A percentile compares a stretch with the other conserved stretches of the same genome.
Evolutionary conservation across 495 filamentous ascomycete genomes (phyloP).

Genomic region (Hypoxylon fragiforme): DNA sequence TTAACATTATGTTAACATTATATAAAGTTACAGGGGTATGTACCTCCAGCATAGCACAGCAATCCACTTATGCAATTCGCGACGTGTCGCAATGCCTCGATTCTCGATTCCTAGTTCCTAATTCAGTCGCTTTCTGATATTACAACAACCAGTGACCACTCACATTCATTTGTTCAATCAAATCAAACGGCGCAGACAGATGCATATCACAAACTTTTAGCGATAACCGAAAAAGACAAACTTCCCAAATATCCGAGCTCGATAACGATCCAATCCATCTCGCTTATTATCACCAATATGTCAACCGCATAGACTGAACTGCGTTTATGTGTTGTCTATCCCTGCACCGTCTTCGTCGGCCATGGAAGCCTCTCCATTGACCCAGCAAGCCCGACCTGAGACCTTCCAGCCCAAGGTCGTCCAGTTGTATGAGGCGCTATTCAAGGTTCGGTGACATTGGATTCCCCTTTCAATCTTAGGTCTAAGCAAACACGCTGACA

Average conservation of each 20-base stretch:
- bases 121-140: too few relatives aligned
- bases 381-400: slow-evolving; percentile 88
- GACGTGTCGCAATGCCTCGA: slow-evolving; percentile 14
- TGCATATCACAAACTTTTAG: too few relatives aligned
- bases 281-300: too few relatives aligned
- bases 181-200: too few relatives aligned
- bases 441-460: slow-evolving; percentile 64
- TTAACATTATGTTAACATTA: too few relatives aligned
- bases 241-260: too few relatives aligned
- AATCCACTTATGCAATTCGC: background rate
- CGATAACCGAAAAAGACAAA: too few relatives aligned
- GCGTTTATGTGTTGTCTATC: slow-evolving; percentile 10
- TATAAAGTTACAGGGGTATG: background rate
- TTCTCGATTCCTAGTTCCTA: too few relatives aligned
- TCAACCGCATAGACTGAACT: background rate
- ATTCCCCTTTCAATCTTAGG: slow-evolving; percentile 14
- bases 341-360: slow-evolving; percentile 14
- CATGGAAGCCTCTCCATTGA: slow-evolving; percentile 93
- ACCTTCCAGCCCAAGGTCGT: slow-evolving; percentile 93
- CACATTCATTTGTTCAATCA: too few relatives aligned
- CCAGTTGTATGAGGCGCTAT: slow-evolving; percentile 81
- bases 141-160: too few relatives aligned
- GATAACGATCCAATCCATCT: too few relatives aligned
- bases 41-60: background rate
- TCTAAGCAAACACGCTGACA: slow-evolving; percentile 34